Base-by-base conservation (phyloP, 371 early-diverging fungal genomes). In the Nematocida ausubeli region DNA sequence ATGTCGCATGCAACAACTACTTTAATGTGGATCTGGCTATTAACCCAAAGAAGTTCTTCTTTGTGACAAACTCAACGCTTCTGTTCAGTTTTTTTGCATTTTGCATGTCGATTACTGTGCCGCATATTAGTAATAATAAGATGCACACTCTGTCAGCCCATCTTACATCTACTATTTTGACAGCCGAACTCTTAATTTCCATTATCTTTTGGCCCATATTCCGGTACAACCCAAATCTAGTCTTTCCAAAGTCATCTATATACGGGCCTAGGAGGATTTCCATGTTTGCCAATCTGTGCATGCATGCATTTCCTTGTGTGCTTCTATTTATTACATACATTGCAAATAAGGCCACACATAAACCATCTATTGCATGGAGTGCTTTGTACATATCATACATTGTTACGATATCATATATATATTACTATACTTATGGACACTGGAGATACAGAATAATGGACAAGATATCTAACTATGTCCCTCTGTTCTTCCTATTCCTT, bases 171-270 rank as follows among this genome's bases (percentile, higher is more conserved):
- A 22, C 22, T 28, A 24, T 37, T 16, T 28, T 60, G 9, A 16
- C 35, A 16, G 2, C 60, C 7, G 60, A 60, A 28, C 12, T 60
- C 6, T 37, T 60, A 2, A 60, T 60, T 16, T 35, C 9, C n/a
- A 9, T 60, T 7, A 39, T 60, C 12, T 60, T 60, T 35, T 60
- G 60, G 60, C 60, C 60, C 7, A 60, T 60, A 28, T 60, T 60
- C 60, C 1, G 24, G 60, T 16, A 19, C 32, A 35, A 39, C 60
- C 60, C 60, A 2, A 39, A 32, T 35, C 16, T 39, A 34, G 60
- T 60, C 5, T 60, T 60, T 24, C 60, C 60, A 5, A 28, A n/a
- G 12, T 9, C 32, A 12, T 60, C 39, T 7, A 7, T 30, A 34
- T 14, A 60, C 14, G 60, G 60, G 12, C 32, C 24, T 1, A 14